phyloP scores from a whole-genome alignment of 2,329 filamentous ascomycete genomes.

The Penicillium italicum region DNA sequence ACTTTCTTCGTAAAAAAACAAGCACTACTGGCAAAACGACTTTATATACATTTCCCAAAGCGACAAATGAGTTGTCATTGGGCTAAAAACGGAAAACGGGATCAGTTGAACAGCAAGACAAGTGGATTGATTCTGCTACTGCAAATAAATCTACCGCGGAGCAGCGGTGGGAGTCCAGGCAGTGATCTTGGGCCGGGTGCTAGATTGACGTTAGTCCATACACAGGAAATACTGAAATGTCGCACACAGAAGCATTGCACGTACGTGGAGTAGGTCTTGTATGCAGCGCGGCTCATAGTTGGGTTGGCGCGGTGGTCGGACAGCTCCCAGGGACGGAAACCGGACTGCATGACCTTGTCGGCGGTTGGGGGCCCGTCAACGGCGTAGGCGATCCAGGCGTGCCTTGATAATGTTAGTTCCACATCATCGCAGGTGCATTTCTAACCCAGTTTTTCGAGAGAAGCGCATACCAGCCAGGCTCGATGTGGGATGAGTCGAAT shows the following conservation, averaged over 20 bases:
- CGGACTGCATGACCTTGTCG: conserved; percentile 67
- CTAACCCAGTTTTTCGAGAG: neutral
- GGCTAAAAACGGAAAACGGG: conserved; percentile 7
- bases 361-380: conserved; percentile 79
- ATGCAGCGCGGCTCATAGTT: conserved; percentile 74
- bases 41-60: conserved; percentile 37
- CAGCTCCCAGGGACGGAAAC: conserved; percentile 71
- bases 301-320: conserved; percentile 68
- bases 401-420: conserved; percentile 50
- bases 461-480: conserved; percentile 71
- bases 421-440: neutral
- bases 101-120: conserved; percentile 9
- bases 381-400: conserved; percentile 94
- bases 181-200: conserved; percentile 33
- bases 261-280: conserved; percentile 92
- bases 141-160: conserved; percentile 29
- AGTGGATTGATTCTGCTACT: conserved; percentile 19
- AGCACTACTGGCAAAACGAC: conserved; percentile 28
- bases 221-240: neutral
- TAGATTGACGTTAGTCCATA: conserved; percentile 13
- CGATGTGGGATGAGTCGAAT: conserved; percentile 62
- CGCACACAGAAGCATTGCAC: conserved; percentile 40
- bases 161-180: conserved; percentile 38
- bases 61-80: neutral
- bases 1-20: conserved; percentile 16